Conservation (phyloP, 495 filamentous ascomycete species). For the Xylaria nigripes region DNA sequence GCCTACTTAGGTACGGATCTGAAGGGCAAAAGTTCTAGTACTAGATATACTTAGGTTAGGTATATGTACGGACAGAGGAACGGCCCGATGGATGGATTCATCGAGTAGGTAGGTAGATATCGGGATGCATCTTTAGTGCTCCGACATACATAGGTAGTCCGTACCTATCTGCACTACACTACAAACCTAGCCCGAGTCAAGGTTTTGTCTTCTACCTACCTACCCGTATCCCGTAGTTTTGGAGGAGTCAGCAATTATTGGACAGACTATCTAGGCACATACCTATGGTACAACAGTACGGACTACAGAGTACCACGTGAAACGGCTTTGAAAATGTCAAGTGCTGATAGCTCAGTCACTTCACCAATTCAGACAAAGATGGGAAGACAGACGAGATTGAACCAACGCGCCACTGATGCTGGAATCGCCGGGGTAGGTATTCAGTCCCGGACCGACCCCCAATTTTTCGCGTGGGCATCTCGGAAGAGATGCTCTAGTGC, state of each 20-base stretch:
- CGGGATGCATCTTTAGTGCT: no score
- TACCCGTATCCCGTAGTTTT: no score
- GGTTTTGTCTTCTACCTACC: no score
- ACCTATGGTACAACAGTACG: no score
- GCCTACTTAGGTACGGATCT: no score
- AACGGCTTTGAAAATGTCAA: conserved; percentile 24
- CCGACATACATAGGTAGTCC: no score
- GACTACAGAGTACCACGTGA: background rate
- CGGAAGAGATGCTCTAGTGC: background rate
- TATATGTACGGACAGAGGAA: background rate
- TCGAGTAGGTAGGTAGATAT: background rate
- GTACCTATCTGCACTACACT: no score
- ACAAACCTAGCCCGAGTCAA: no score
- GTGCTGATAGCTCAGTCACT: conserved; percentile 31
- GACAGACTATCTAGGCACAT: no score
- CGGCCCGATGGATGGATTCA: background rate
- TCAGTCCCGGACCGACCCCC: conserved; percentile 51
- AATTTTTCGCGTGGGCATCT: background rate
- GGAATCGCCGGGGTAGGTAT: conserved; percentile 48
- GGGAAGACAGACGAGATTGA: conserved; percentile 4
- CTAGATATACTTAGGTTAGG: background rate
- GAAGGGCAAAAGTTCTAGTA: no score
- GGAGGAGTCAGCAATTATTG: no score
- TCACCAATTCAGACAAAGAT: conserved; percentile 27
- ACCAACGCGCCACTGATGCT: conserved; percentile 9